Base-by-base conservation (phyloP, 192 early-diverging fungal genomes). In the Coemansia sp. region DNA sequence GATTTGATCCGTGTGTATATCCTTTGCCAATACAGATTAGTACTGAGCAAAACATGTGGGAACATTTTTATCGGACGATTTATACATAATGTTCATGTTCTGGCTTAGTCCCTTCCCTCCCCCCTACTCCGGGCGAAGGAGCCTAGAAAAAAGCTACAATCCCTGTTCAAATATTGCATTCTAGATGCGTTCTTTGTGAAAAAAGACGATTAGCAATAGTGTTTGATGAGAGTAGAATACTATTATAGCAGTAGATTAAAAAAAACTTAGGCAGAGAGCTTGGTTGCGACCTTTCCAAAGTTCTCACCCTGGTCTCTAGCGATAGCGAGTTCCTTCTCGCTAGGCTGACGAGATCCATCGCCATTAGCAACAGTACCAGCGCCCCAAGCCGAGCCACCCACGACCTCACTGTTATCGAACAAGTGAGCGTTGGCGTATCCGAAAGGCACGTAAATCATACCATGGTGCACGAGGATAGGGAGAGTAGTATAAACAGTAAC, bases 371-470 rank as follows among this genome's bases (percentile, higher is more conserved):
- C 55, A 16, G 88, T 87, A 40, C 88, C 89, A 59, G 90, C 87
- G 23, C 91, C 92, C 79, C 84, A 93, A 9, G 89, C 75, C 53
- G 80, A 77, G 2, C 90, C 91, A 50, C 93, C 93, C 53, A 88
- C 64, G 21, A 91, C 80, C 77, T 91, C 91, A 59, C 62, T 80
- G 72, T 78, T 86, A 74, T 87, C 85, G 55, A 77, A 81, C 33
- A 91, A 59, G 52, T 88, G 28, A 1, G 77, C 21, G 69, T 87
- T 43, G 6, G 68, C 38, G 65, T 80, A 88, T 19, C 91, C 91
- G 55, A 93, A 67, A 3, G 94, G 94, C 44, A 93, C 89, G 68
- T 84, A 95, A 58, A 87, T 81, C 47, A 95, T 87, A 32, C 92
- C 94, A 72, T 93, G 93, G 81, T 94, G 92, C 7, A 85, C 87